Percentiles rank a stretch among this genome's conserved stretches.
Evolutionary conservation across 257 asterid genomes (phyloP).

Genomic region (Linaria vulgaris): DNA sequence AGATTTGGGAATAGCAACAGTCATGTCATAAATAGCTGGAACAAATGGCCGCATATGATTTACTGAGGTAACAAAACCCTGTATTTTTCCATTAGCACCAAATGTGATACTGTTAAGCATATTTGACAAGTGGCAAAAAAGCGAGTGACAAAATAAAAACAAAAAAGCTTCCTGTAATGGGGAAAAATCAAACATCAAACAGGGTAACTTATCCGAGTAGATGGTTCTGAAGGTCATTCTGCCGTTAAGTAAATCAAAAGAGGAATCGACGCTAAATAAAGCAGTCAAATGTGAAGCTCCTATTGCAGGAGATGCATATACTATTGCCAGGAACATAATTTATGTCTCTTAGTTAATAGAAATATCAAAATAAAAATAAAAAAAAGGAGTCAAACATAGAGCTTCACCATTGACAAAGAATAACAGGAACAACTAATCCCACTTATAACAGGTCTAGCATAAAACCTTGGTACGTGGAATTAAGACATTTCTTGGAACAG

Average conservation of each 20-base stretch:
- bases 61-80: constrained; percentile 77
- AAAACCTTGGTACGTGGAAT: constrained; percentile 68
- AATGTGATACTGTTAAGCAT: constrained; percentile 40
- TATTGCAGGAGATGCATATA: not conserved
- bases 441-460: not conserved
- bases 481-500: constrained; percentile 58
- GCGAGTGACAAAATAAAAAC: not conserved
- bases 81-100: constrained; percentile 33
- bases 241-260: constrained; percentile 13
- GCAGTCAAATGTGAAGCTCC: not conserved
- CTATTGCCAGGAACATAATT: constrained; percentile 19
- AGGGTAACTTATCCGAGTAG: constrained; percentile 10
- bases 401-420: constrained; percentile 8
- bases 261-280: not conserved
- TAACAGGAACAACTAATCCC: not conserved
- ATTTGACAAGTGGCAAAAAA: not conserved
- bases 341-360: constrained; percentile 1
- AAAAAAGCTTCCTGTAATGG: constrained; percentile 6
- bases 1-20: constrained; percentile 81
- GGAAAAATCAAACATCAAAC: constrained; percentile 1
- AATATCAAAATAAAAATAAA: not conserved
- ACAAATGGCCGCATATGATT: constrained; percentile 86
- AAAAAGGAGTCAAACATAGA: constrained; percentile 4
- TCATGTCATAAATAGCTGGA: constrained; percentile 89
- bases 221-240: constrained; percentile 11